Percentiles rank a stretch among this genome's conserved stretches.
phyloP scores from a whole-genome alignment of 177 flowering plant genomes.

The Vitis hybrid region DNA sequence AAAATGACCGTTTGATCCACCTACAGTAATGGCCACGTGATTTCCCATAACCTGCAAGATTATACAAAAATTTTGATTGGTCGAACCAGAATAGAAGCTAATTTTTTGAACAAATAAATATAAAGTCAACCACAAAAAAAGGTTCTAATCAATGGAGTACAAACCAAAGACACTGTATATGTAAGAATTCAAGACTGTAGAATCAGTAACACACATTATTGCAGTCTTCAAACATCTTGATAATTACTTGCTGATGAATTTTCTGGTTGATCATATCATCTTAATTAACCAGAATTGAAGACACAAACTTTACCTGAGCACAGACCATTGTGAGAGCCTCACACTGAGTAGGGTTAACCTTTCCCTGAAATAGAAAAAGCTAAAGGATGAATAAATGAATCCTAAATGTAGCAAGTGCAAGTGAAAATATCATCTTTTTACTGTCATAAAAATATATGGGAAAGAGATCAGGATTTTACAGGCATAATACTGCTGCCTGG shows the following conservation, averaged over 20 bases:
- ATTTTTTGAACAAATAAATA: background rate
- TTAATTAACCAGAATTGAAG: slow-evolving; percentile 4
- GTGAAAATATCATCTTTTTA: background rate
- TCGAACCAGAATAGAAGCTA: background rate
- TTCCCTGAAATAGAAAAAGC: slow-evolving; percentile 63
- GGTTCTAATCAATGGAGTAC: background rate
- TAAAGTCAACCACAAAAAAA: background rate
- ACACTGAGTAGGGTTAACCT: slow-evolving; percentile 98
- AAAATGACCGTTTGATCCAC: slow-evolving; percentile 98
- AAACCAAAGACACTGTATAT: background rate
- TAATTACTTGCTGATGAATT: background rate
- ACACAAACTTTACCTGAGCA: slow-evolving; percentile 70
- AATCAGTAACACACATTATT: too few relatives aligned
- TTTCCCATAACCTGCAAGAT: slow-evolving; percentile 91
- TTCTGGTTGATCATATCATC: background rate
- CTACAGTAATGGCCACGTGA: slow-evolving; percentile 89
- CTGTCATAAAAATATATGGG: background rate
- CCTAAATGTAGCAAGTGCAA: background rate
- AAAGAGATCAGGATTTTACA: slow-evolving; percentile 43
- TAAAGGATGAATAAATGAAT: background rate
- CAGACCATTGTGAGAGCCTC: slow-evolving; percentile 99
- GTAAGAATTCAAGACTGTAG: background rate
- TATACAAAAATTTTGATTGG: background rate
- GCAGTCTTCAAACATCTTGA: background rate
- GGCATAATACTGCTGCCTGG: slow-evolving; percentile 99